Evolutionary conservation across 2,329 filamentous ascomycete genomes (phyloP).

Genomic region (Fusarium torulosum): DNA sequence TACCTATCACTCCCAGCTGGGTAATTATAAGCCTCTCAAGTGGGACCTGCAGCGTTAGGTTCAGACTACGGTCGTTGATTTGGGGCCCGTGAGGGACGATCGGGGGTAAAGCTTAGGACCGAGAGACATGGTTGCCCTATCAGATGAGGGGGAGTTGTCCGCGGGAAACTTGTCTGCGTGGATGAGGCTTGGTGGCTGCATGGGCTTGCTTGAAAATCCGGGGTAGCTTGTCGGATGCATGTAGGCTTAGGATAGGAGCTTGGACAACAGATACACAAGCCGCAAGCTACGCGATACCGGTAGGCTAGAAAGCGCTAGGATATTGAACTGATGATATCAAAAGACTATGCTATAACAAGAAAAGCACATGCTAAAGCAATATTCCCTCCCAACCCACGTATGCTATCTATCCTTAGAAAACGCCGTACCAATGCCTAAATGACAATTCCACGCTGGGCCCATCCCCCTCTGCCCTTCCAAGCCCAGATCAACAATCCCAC

Average conservation of each 20-base stretch:
- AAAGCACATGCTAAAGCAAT: background rate
- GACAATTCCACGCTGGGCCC: conserved; percentile 81
- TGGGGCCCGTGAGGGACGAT: conserved; percentile 25
- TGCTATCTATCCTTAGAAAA: conserved; percentile 31
- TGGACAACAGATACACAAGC: background rate
- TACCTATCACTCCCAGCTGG: conserved; percentile 38
- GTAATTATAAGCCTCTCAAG: background rate
- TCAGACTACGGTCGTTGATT: conserved; percentile 39
- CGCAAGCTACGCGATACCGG: conserved; percentile 1
- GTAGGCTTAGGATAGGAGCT: conserved; percentile 21
- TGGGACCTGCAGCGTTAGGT: conserved; percentile 24
- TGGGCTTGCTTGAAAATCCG: conserved; percentile 22
- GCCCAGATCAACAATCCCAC: conserved; percentile 79
- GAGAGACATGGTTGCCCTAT: conserved; percentile 26
- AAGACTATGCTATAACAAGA: conserved; percentile 12
- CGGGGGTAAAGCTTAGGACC: conserved; percentile 31
- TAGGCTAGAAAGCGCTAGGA: conserved; percentile 4
- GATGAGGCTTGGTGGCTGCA: conserved; percentile 4
- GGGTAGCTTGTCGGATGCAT: conserved; percentile 29
- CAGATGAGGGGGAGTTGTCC: conserved; percentile 31
- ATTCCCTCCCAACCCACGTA: conserved; percentile 20
- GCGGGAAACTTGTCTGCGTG: conserved; percentile 32
- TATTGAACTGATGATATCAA: conserved; percentile 6
- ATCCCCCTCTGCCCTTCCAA: conserved; percentile 83
- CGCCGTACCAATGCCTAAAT: conserved; percentile 55